These are phyloP conservation scores for Homolaphlyctis polyrhiza DNA, from an alignment of 371 early-diverging fungal genomes.

Conservation along the genomic window DNA sequence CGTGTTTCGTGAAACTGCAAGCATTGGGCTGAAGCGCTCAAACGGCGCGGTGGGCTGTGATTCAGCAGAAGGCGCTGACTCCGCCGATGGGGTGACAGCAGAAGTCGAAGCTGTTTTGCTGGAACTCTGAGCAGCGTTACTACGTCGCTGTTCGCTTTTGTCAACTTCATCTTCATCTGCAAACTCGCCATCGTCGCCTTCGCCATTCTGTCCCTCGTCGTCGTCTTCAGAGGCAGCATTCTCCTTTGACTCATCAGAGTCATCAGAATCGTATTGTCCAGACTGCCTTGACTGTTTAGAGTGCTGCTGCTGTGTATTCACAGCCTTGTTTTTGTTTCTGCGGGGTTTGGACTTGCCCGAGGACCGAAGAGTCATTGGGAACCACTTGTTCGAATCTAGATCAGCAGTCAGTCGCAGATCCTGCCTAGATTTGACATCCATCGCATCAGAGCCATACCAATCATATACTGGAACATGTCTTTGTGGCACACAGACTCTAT, in stretches of 20 bases:
- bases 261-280: background rate
- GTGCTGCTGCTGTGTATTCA: conserved; percentile 3
- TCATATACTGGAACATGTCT: conserved; percentile 32
- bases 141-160: too few relatives aligned
- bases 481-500: conserved; percentile 51
- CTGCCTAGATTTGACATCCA: background rate
- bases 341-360: background rate
- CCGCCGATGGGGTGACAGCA: too few relatives aligned
- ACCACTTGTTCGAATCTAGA: conserved; percentile 19
- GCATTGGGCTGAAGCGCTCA: conserved; percentile 58
- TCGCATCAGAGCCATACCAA: conserved; percentile 8
- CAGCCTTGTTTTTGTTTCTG: conserved; percentile 4
- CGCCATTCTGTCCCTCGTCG: too few relatives aligned
- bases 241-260: background rate
- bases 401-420: background rate
- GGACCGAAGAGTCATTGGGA: conserved; percentile 12
- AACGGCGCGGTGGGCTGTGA: conserved; percentile 12
- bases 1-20: conserved; percentile 43
- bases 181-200: too few relatives aligned
- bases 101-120: too few relatives aligned
- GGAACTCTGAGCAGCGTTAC: too few relatives aligned
- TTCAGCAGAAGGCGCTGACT: background rate
- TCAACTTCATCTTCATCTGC: too few relatives aligned
- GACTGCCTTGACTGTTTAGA: conserved; percentile 5
- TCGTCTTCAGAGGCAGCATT: conserved; percentile 7